phyloP scores from a whole-genome alignment of 2,329 filamentous ascomycete genomes.

The Pseudogymnoascus sp. region DNA sequence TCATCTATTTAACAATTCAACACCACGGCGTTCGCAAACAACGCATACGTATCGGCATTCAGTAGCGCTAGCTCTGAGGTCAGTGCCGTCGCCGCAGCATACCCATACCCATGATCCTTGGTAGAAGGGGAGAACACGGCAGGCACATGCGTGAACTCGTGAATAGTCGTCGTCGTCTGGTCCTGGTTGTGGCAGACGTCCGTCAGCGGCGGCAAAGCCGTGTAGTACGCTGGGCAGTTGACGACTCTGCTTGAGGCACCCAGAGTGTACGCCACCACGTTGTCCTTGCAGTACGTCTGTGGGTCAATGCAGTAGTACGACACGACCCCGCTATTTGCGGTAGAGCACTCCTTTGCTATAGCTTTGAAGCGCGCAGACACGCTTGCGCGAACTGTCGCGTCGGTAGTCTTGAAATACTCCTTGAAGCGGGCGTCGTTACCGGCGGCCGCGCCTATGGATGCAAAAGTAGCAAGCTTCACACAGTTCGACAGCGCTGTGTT shows the following conservation, averaged over 20 bases:
- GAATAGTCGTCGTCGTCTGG: constrained; percentile 57
- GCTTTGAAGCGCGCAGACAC: constrained; percentile 47
- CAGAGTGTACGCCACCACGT: constrained; percentile 56
- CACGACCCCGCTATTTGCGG: constrained; percentile 41
- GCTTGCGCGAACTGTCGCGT: constrained; percentile 36
- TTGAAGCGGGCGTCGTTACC: constrained; percentile 44
- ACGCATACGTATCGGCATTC: constrained; percentile 58
- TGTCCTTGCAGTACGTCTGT: constrained; percentile 43
- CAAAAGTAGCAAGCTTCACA: constrained; percentile 44
- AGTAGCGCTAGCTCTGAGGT: constrained; percentile 44
- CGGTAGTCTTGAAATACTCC: constrained; percentile 59
- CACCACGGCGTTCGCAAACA: constrained; percentile 44
- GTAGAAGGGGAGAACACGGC: constrained; percentile 49
- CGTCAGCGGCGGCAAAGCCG: constrained; percentile 42
- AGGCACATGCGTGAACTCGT: constrained; percentile 59
- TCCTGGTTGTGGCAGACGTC: constrained; percentile 56
- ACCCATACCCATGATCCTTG: constrained; percentile 53
- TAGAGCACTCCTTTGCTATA: constrained; percentile 50
- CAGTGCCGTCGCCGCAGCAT: constrained; percentile 41
- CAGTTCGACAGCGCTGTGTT: constrained; percentile 49
- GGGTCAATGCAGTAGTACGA: constrained; percentile 54
- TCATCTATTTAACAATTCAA: constrained; percentile 32
- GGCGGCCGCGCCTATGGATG: constrained; percentile 44
- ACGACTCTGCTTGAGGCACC: constrained; percentile 48
- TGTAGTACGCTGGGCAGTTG: constrained; percentile 58